Evolutionary conservation across 2,329 filamentous ascomycete species (phyloP), one percentile per base, ranked within the genome.

Genomic region (Colletotrichum sp.): DNA sequence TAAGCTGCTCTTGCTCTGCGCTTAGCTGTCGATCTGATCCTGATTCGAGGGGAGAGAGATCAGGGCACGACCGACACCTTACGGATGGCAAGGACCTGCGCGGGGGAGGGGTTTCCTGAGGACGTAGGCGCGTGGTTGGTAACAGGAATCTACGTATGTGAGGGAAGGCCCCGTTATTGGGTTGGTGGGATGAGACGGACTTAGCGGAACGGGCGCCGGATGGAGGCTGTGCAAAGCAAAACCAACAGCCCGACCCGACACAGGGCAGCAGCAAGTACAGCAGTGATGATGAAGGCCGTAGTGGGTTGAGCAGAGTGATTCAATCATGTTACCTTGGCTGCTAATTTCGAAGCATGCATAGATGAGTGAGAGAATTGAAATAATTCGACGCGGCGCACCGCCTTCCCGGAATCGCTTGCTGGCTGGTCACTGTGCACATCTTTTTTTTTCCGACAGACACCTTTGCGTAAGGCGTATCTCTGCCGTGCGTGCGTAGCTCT

Each of bases 161-260:
- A 48, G 18, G 39, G 39, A 39, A 64, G 30, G 30, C 59, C 30
- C 57, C 57, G 63, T 66, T n/a, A 52, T 59, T 71, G 67, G 71
- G 52, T 59, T 71, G 67, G 71, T 71, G 67, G 72, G 67, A 65
- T 71, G 48, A 66, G 36, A 74, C 67, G 67, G 68, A 52, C 43
- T 12, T 21, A 30, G 63, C 36, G 63, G 55, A 63, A 64, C 72
- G 69, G 68, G 39, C 69, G 67, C 69, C 57, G 39, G 24, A 63
- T 75, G 66, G 72, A 66, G 72, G 72, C 72, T 72, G 72, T 75
- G 72, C 72, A 75, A 72, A 75, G 36, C 36, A 55, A 72, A 67
- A 72, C 60, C 55, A 36, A 59, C 66, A 21, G 43, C n/a, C 32
- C 13, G 8, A 39, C 15, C 65, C 15, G 21, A 59, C 21, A 67